Conservation (phyloP, 2,329 filamentous ascomycete species). For the Xylaria hypoxylon region DNA sequence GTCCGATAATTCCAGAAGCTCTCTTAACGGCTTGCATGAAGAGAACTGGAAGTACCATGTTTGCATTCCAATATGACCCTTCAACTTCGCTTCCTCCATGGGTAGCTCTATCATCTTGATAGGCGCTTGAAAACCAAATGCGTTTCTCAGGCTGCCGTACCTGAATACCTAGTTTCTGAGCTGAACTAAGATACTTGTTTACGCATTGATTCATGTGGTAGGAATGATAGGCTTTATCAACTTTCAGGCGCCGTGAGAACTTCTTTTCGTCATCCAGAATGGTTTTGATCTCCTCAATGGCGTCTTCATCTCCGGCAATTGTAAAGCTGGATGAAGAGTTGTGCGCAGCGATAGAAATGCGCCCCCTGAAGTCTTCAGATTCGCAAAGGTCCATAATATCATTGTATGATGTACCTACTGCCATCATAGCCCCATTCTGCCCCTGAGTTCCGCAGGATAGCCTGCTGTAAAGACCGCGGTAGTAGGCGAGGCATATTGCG, state of each 20-base stretch:
- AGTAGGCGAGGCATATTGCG: conserved; percentile 16
- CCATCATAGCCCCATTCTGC: neutral
- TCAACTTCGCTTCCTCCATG: no score
- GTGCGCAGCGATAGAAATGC: neutral
- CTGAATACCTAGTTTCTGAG: neutral
- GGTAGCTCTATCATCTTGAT: no score
- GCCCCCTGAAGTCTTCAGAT: neutral
- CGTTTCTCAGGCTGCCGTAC: neutral
- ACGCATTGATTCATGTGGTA: conserved; percentile 33
- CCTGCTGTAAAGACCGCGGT: neutral
- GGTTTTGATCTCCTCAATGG: conserved; percentile 13
- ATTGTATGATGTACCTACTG: neutral
- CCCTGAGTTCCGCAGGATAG: neutral
- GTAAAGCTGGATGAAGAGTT: conserved; percentile 43
- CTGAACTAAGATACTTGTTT: conserved; percentile 25
- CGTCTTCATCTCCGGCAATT: conserved; percentile 38
- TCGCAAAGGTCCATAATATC: conserved; percentile 55
- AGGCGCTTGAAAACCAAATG: conserved; percentile 11
- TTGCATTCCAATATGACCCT: conserved; percentile 51
- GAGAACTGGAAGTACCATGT: conserved; percentile 51
- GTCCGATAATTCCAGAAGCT: no score
- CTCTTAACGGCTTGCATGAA: conserved; percentile 1
- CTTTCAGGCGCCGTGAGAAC: conserved; percentile 13
- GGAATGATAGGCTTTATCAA: conserved; percentile 39
- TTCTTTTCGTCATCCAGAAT: conserved; percentile 28